These are phyloP conservation scores for Nematodospora anomalae DNA, from an alignment of 1,139 yeast species.

Conservation along the genomic window DNA sequence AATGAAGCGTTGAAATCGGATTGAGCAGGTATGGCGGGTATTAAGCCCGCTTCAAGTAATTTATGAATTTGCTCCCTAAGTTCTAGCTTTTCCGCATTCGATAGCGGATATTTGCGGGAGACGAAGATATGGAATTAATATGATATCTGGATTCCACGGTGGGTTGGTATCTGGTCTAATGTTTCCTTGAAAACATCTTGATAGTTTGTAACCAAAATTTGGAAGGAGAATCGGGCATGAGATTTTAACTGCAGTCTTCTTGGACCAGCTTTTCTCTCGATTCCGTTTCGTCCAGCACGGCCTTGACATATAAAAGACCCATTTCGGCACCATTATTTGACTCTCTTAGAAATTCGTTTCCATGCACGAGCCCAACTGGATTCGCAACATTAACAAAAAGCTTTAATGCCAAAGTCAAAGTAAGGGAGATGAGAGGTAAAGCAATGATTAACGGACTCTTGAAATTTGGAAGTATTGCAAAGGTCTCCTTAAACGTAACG, in stretches of 20 bases:
- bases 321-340: neutral
- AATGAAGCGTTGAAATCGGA: neutral
- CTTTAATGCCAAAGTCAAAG: neutral
- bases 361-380: neutral
- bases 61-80: neutral
- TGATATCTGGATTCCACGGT: too few species aligned
- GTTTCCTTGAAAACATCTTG: conserved; percentile 1
- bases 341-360: neutral
- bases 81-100: too few species aligned
- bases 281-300: neutral
- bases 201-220: neutral
- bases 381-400: neutral
- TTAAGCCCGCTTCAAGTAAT: neutral
- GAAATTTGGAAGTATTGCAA: neutral
- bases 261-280: neutral
- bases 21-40: neutral
- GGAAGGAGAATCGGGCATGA: neutral
- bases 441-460: neutral
- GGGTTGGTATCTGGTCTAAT: too few species aligned
- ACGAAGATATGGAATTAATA: too few species aligned
- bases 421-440: neutral
- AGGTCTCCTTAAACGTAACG: neutral
- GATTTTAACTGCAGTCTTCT: neutral
- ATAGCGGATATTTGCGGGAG: too few species aligned
- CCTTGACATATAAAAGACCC: neutral